A percentile compares a stretch with the other conserved stretches of the same genome.
These are phyloP conservation scores for Dryas alaskensis DNA, from an alignment of 306 rosid species.

Conservation along the genomic window DNA sequence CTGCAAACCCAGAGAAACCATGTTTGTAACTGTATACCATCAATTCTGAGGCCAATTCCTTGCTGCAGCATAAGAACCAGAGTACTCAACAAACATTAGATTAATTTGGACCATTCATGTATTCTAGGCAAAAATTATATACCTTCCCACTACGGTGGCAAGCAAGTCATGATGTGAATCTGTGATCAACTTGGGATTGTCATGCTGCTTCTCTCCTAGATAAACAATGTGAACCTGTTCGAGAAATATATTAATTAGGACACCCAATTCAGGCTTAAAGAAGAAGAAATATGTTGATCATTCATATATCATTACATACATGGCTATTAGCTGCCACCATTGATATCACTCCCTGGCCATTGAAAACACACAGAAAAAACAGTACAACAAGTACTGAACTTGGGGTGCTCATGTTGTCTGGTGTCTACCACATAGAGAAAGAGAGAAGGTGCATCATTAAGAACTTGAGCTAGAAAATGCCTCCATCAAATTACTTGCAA, in stretches of 20 bases:
- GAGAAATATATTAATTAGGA: not conserved
- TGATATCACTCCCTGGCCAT: conserved; percentile 13
- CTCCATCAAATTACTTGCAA: not conserved
- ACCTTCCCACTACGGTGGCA: conserved; percentile 34
- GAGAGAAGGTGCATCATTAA: not conserved
- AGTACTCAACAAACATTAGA: not conserved
- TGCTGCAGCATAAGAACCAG: conserved; percentile 19
- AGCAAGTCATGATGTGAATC: conserved; percentile 45
- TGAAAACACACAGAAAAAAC: conserved; percentile 15
- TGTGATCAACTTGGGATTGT: conserved; percentile 33
- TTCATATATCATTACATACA: not conserved
- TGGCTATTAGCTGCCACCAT: conserved; percentile 8
- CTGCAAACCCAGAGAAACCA: conserved; percentile 46
- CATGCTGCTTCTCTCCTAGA: conserved; percentile 42
- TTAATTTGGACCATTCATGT: not conserved
- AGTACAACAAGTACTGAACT: conserved; percentile 8
- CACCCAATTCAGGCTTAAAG: not conserved
- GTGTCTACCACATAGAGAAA: not conserved
- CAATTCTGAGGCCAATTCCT: conserved; percentile 27
- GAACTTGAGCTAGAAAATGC: not conserved
- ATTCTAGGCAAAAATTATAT: not conserved
- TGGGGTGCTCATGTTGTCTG: conserved; percentile 9
- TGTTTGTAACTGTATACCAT: conserved; percentile 39
- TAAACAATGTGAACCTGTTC: conserved; percentile 49
- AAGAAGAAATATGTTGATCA: not conserved